Base-by-base conservation (phyloP, 257 asterid species). In the Solanum chmielewskii region DNA sequence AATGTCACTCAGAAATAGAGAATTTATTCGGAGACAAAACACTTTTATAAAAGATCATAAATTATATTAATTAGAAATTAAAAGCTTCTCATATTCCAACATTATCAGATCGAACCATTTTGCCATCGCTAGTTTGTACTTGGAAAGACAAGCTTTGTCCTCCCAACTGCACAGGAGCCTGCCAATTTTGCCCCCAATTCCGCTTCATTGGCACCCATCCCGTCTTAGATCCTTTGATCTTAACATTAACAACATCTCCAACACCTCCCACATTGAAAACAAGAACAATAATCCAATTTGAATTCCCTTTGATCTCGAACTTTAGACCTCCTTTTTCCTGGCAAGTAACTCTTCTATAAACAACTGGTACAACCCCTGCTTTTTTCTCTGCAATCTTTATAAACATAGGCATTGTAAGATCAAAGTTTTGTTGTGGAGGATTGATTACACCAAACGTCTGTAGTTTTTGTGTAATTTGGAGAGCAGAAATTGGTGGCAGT, bases 401-500 rank as follows among this genome's bases (percentile, higher is more conserved):
- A 33, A 75, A 75, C 83, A 75, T 75, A 1, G 59, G 56, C 35
- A 21, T 12, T 41, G 83, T 6, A 20, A 75, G 6, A 39, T 75
- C 83, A 41, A 75, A 75, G 83, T 75, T 35, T 75, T 41, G 21
- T 75, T 75, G 83, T 3, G 83, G 83, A 23, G 83, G 83, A 75
- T 75, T 75, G 83, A 75, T 75, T 75, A 7, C 83, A 75, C 56
- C 83, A 75, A 39, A 41, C 14, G 12, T 75, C 83, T 23, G 2
- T 2, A 41, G 59, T 75, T 75, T 75, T 75, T 41, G 56, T 23
- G 83, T 75, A 75, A 75, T 75, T 41, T 41, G 83, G 59, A 20
- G 94, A 93, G 87, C 94, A 93, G 3, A 86, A 89, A 82, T 93
- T 91, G 52, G 95, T 92, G 25, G 92, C 93, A 0, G 93, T 93